Evolutionary conservation across 768 basidiomycete species (phyloP).

Genomic region (Trametopsis cervina): DNA sequence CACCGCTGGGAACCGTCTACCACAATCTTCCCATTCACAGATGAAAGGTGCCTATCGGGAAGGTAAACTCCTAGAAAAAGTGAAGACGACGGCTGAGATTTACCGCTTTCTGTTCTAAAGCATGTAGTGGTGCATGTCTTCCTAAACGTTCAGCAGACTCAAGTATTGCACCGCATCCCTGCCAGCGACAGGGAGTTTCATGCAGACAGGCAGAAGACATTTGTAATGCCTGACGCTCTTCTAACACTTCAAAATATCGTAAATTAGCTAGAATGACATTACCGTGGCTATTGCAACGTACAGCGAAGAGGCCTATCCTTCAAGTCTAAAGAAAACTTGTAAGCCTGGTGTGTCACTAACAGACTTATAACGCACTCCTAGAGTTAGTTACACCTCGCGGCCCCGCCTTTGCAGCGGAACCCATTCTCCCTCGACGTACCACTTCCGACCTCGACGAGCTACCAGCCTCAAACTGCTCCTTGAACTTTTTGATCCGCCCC

Average conservation of each 20-base stretch:
- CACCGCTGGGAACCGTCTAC: constrained; percentile 31
- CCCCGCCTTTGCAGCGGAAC: no score
- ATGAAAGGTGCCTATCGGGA: constrained; percentile 28
- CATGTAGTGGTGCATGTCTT: constrained; percentile 41
- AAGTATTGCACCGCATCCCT: constrained; percentile 44
- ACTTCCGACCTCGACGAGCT: no score
- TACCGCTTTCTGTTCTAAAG: constrained; percentile 21
- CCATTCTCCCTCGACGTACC: no score
- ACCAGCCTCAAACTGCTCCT: no score
- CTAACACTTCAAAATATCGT: constrained; percentile 25
- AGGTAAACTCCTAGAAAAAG: constrained; percentile 5
- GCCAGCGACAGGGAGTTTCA: constrained; percentile 51
- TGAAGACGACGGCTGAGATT: constrained; percentile 19
- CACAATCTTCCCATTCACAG: constrained; percentile 56
- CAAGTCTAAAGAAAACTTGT: no score
- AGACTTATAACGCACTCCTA: neutral
- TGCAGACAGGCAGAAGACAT: constrained; percentile 43
- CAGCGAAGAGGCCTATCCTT: constrained; percentile 2
- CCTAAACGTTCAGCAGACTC: constrained; percentile 46
- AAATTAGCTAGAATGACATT: neutral
- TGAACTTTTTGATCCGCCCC: no score
- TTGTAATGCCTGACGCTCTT: constrained; percentile 37
- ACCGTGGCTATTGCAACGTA: neutral
- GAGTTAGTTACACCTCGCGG: no score
- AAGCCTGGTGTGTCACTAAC: neutral